phyloP scores from a whole-genome alignment of 2,329 filamentous ascomycete genomes.

The Sclerotinia trifoliorum region DNA sequence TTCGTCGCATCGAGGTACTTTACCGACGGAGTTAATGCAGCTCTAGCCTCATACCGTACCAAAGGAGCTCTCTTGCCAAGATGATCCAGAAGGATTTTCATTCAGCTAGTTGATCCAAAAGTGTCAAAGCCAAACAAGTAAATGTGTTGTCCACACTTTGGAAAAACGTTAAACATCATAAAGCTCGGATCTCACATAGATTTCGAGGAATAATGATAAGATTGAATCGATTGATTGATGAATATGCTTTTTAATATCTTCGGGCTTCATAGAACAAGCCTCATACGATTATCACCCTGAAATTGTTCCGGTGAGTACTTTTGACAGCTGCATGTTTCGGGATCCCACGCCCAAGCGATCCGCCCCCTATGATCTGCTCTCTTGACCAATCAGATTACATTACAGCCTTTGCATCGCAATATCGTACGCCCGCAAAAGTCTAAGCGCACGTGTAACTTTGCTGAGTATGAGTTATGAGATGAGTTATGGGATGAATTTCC shows the following conservation, averaged over 20 bases:
- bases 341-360: constrained; percentile 20
- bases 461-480: neutral
- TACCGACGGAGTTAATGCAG: constrained; percentile 23
- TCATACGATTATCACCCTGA: neutral
- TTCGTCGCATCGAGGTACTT: constrained; percentile 13
- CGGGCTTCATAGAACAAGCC: constrained; percentile 1
- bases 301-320: constrained; percentile 15
- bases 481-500: neutral
- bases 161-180: constrained; percentile 1
- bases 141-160: neutral
- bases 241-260: neutral
- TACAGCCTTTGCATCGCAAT: neutral
- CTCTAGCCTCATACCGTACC: neutral
- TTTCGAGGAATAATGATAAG: neutral
- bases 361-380: neutral
- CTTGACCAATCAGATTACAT: constrained; percentile 4
- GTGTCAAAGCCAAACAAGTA: neutral
- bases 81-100: constrained; percentile 13
- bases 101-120: neutral
- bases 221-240: neutral
- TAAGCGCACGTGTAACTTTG: neutral
- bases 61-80: neutral
- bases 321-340: constrained; percentile 25
- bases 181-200: neutral
- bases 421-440: neutral